These are phyloP conservation scores for Pichia sp. DNA, from an alignment of 1,139 yeast genomes.

Conservation along the genomic window DNA sequence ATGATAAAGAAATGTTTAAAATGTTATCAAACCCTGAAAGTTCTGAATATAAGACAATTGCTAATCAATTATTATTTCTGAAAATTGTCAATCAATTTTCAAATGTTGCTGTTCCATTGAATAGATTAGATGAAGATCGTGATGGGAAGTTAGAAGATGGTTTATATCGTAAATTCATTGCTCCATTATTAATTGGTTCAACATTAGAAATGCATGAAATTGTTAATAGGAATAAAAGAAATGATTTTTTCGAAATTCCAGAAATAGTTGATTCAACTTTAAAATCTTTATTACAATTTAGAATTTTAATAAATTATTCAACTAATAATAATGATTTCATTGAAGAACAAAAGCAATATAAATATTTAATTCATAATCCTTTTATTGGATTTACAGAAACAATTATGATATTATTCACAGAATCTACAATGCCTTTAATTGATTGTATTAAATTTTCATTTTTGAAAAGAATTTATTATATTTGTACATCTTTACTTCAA, in stretches of 20 bases:
- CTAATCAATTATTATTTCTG: slow-evolving; percentile 14
- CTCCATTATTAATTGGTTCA: slow-evolving; percentile 38
- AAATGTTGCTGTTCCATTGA: slow-evolving; percentile 3
- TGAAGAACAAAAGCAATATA: slow-evolving; percentile 10
- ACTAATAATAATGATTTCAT: slow-evolving; percentile 12
- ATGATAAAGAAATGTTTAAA: slow-evolving; percentile 21
- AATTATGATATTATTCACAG: slow-evolving; percentile 35
- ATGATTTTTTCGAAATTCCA: slow-evolving; percentile 23
- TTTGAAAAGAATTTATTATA: slow-evolving; percentile 19
- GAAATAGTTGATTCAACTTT: slow-evolving; percentile 27
- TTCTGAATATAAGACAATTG: slow-evolving; percentile 12
- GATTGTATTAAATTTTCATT: slow-evolving; percentile 16
- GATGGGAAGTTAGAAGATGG: slow-evolving; percentile 9
- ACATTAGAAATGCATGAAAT: slow-evolving; percentile 54
- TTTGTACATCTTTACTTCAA: slow-evolving; percentile 17
- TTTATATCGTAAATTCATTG: slow-evolving; percentile 12
- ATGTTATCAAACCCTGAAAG: slow-evolving; percentile 19
- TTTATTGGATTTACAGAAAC: slow-evolving; percentile 36
- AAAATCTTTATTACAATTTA: slow-evolving; percentile 34
- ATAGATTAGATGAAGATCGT: background rate
- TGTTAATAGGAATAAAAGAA: slow-evolving; percentile 36
- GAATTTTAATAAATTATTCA: slow-evolving; percentile 21
- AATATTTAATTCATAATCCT: slow-evolving; percentile 10
- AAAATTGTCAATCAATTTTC: slow-evolving; percentile 13
- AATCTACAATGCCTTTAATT: slow-evolving; percentile 37